Percentiles rank a stretch among this genome's conserved stretches.
phyloP scores from a whole-genome alignment of 2,329 filamentous ascomycete genomes.

The Calonectria pseudoreteaudii region DNA sequence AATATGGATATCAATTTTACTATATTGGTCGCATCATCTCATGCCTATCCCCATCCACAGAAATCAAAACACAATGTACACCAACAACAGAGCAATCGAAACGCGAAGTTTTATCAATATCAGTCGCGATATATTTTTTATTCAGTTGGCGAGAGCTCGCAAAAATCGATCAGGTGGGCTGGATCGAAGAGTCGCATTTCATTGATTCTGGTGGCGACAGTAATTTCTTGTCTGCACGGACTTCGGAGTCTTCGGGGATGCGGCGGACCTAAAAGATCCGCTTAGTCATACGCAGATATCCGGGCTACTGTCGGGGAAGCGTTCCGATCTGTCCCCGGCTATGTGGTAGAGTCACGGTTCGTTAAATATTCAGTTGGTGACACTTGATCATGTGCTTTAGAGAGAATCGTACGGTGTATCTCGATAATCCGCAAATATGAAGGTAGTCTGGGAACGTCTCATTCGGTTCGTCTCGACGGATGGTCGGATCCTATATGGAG shows the following conservation, averaged over 20 bases:
- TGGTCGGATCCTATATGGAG: conserved; percentile 61
- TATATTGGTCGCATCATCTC: too few relatives aligned
- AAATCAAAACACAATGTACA: too few relatives aligned
- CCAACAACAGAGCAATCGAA: background rate
- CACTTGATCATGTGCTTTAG: background rate
- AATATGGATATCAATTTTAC: too few relatives aligned
- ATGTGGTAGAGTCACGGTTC: too few relatives aligned
- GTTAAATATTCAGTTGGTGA: background rate
- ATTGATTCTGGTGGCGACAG: background rate
- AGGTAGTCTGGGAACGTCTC: conserved; percentile 60
- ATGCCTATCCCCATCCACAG: too few relatives aligned
- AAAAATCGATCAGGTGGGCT: background rate
- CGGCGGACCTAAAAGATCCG: background rate
- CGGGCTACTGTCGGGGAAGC: background rate
- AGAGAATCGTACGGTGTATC: background rate
- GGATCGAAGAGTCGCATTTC: background rate
- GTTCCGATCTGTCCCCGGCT: background rate
- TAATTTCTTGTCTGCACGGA: background rate
- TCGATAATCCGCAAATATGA: conserved; percentile 37
- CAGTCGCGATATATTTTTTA: background rate
- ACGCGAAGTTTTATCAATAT: background rate
- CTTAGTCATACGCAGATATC: background rate
- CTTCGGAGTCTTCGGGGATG: background rate
- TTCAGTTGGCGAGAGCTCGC: background rate
- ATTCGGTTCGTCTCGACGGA: conserved; percentile 67